phyloP scores from a whole-genome alignment of 2,329 filamentous ascomycete genomes.

The Colletotrichum truncatum region DNA sequence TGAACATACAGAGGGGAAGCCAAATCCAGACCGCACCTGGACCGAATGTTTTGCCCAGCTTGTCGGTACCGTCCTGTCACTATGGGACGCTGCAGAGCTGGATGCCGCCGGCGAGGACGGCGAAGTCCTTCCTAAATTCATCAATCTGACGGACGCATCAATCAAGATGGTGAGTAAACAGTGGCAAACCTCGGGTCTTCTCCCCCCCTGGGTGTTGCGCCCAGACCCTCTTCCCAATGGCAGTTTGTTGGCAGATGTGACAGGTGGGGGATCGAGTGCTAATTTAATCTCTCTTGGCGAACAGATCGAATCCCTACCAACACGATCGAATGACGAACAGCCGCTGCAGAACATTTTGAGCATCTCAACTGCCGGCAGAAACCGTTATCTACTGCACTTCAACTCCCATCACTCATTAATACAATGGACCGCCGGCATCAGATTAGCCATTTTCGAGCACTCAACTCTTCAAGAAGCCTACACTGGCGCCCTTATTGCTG shows the following conservation, averaged over 20 bases:
- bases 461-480: slow-evolving; percentile 95
- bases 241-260: background rate
- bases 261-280: slow-evolving; percentile 18
- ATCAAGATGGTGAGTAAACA: slow-evolving; percentile 85
- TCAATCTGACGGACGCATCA: slow-evolving; percentile 96
- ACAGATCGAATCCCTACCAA: slow-evolving; percentile 89
- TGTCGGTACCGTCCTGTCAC: slow-evolving; percentile 90
- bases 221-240: background rate
- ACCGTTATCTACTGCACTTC: slow-evolving; percentile 95
- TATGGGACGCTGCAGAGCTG: slow-evolving; percentile 94
- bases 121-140: slow-evolving; percentile 89
- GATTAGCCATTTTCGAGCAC: slow-evolving; percentile 94
- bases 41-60: slow-evolving; percentile 97
- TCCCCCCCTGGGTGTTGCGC: slow-evolving; percentile 8
- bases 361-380: slow-evolving; percentile 93
- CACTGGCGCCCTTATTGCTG: slow-evolving; percentile 93
- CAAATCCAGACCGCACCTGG: slow-evolving; percentile 89
- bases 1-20: slow-evolving; percentile 75
- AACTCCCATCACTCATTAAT: slow-evolving; percentile 92
- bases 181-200: background rate
- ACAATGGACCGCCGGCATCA: slow-evolving; percentile 95
- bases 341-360: slow-evolving; percentile 94
- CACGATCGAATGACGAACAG: slow-evolving; percentile 78
- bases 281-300: slow-evolving; percentile 16
- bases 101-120: slow-evolving; percentile 87